Evolutionary conservation across 139 green algal species (phyloP).

Genomic region (Nannochloris sp.): DNA sequence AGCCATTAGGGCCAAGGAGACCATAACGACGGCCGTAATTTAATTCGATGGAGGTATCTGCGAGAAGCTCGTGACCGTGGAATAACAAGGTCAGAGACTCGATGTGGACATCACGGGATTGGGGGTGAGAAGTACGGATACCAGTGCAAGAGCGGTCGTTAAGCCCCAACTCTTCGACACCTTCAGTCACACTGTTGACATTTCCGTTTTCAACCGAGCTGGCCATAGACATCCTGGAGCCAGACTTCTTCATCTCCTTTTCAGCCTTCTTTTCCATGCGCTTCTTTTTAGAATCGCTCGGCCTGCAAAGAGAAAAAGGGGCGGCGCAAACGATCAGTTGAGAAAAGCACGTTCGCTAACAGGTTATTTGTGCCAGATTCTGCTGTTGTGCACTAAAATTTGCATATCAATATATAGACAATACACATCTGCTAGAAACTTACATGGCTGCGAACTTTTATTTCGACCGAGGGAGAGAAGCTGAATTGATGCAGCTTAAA

Average conservation of each 20-base stretch:
- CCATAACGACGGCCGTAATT: conserved; percentile 79
- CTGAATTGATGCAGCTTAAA: too few relatives aligned
- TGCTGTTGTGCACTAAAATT: too few relatives aligned
- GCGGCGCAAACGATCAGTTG: neutral
- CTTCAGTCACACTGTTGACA: neutral
- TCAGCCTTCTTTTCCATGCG: conserved; percentile 31
- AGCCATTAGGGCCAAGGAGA: conserved; percentile 81
- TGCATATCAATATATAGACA: too few relatives aligned
- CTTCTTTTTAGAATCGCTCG: conserved; percentile 57
- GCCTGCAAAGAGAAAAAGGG: conserved; percentile 18
- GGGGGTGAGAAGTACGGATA: conserved; percentile 65
- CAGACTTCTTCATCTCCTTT: conserved; percentile 5
- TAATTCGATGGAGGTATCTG: conserved; percentile 67
- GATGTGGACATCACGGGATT: conserved; percentile 72
- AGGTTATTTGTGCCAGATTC: too few relatives aligned
- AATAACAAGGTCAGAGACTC: conserved; percentile 74
- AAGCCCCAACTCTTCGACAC: conserved; percentile 18
- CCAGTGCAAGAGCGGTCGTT: conserved; percentile 57
- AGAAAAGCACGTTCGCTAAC: too few relatives aligned
- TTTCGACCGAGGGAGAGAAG: too few relatives aligned
- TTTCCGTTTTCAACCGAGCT: conserved; percentile 1
- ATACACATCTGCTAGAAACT: too few relatives aligned
- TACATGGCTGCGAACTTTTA: too few relatives aligned
- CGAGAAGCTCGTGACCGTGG: conserved; percentile 74
- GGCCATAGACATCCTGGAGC: conserved; percentile 9